Percentiles rank a stretch among this genome's conserved stretches.
Conservation (phyloP, 2,329 filamentous ascomycete species). For the Magnaporthiopsis rhizophila region DNA sequence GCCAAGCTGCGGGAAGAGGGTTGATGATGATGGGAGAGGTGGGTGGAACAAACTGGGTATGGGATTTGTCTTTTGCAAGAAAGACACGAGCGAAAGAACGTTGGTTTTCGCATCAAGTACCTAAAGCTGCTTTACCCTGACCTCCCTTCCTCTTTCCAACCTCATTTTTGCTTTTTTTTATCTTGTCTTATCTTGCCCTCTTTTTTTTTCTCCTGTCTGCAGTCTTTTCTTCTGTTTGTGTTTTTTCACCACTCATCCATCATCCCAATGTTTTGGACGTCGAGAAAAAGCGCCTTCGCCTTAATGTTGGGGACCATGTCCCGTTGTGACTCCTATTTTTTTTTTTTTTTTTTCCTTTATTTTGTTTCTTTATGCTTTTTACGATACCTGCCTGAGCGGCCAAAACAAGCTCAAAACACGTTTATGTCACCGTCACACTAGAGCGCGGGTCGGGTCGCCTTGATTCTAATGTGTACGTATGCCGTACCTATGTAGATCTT, state of each 20-base stretch:
- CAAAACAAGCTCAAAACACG: too few species aligned
- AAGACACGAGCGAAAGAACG: not conserved
- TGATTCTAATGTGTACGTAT: too few species aligned
- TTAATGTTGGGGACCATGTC: not conserved
- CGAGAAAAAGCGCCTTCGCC: not conserved
- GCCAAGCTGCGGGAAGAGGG: not conserved
- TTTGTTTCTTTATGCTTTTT: not conserved
- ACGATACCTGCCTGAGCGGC: not conserved
- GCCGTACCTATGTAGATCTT: too few species aligned
- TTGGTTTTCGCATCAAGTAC: not conserved
- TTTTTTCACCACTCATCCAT: not conserved
- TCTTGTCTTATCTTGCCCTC: not conserved
- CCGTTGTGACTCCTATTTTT: not conserved
- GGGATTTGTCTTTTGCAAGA: too few species aligned
- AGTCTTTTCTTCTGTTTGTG: not conserved
- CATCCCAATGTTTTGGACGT: not conserved
- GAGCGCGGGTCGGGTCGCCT: too few species aligned
- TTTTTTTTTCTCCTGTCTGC: not conserved
- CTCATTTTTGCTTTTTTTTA: not conserved
- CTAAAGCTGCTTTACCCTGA: not conserved
- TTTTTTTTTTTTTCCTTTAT: not conserved
- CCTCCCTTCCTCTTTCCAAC: not conserved
- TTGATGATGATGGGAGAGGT: not conserved
- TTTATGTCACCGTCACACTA: not conserved
- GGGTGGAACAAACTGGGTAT: not conserved